Percentiles rank a stretch among this genome's conserved stretches.
These are phyloP conservation scores for Volvariella volvacea DNA, from an alignment of 1,284 basidiomycete species.

Conservation along the genomic window DNA sequence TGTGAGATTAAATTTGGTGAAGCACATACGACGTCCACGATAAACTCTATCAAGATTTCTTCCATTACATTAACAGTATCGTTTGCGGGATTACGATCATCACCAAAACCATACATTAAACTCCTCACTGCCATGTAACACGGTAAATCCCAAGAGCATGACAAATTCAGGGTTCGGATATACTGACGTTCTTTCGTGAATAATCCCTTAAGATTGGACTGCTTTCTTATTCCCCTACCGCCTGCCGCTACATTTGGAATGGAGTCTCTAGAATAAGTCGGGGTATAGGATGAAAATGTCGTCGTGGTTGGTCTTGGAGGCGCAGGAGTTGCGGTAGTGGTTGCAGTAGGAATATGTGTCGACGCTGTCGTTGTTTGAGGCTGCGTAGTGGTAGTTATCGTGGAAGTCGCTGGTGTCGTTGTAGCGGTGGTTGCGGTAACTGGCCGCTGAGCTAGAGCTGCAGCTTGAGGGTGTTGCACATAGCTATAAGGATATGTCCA, in stretches of 20 bases:
- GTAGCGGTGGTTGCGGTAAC: slow-evolving; percentile 27
- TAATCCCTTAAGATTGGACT: slow-evolving; percentile 60
- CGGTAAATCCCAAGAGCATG: slow-evolving; percentile 6
- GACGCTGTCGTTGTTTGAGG: slow-evolving; percentile 21
- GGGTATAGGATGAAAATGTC: slow-evolving; percentile 48
- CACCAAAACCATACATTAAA: slow-evolving; percentile 95
- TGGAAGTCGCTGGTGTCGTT: slow-evolving; percentile 14
- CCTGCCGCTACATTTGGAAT: slow-evolving; percentile 31
- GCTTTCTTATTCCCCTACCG: slow-evolving; percentile 45
- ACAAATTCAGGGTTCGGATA: slow-evolving; percentile 2
- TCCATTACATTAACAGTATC: slow-evolving; percentile 92
- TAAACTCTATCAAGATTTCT: slow-evolving; percentile 88
- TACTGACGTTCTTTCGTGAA: slow-evolving; percentile 74
- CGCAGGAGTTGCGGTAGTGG: slow-evolving; percentile 13
- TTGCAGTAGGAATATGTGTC: slow-evolving; percentile 11
- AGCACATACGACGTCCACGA: slow-evolving; percentile 74
- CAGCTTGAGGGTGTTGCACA: slow-evolving; percentile 31
- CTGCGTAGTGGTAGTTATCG: slow-evolving; percentile 12
- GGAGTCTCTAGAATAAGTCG: slow-evolving; percentile 50
- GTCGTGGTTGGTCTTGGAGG: slow-evolving; percentile 18
- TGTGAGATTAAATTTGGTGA: slow-evolving; percentile 1
- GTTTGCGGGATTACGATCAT: slow-evolving; percentile 80
- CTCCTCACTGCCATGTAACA: slow-evolving; percentile 56
- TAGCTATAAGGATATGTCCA: slow-evolving; percentile 58
- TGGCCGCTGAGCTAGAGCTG: slow-evolving; percentile 22